Evolutionary conservation across 176 grass and related monocot genomes (phyloP), one percentile per base, ranked within the genome.

Genomic region (Zoysia pacifica): DNA sequence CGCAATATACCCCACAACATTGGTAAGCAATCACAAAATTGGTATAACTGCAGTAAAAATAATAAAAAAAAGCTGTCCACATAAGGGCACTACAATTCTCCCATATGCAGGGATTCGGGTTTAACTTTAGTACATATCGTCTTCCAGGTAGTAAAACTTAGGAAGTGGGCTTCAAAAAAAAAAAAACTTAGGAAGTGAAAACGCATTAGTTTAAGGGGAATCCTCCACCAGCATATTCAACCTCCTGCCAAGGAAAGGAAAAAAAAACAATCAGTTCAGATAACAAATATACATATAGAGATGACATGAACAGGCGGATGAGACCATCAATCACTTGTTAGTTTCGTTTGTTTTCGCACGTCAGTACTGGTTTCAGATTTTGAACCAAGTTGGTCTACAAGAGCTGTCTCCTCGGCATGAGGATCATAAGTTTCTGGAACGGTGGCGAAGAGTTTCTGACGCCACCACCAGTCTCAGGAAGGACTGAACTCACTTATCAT

Each of bases 201-300:
- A 48, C 48, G 0, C 44, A 48, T 89, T 68, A 91, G 42, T 44
- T 69, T 41, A 94, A 79, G 19, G 69, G 80, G 76, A 91, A 41
- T 14, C 92, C 88, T 62, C 95, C 95, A 39, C 95, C 87, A 64
- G 95, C 73, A 84, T 90, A 97, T 73, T 97, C 95, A 75, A 97
- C 95, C 80, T 97, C 95, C 95, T 97, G 90, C 44, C 87, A 60
- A 44, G 46, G 58, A 37, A n/a, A 43, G 60, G 62, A 61, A 7
- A 19, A 83, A 41, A 72, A 40, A 45, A 44, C 8, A 48, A 67
- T 65, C 3, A 38, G 14, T 75, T 73, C 36, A 53, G 9, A 3
- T 6, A 69, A 65, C 61, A 28, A 28, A 53, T 44, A 48, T 77
- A 50, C 18, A 41, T 55, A 45, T 0, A 59, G 6, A 56, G 20